Evolutionary conservation across 768 basidiomycete species (phyloP), one percentile per base, ranked within the genome.

Genomic region (Calocybe gangraenosa): DNA sequence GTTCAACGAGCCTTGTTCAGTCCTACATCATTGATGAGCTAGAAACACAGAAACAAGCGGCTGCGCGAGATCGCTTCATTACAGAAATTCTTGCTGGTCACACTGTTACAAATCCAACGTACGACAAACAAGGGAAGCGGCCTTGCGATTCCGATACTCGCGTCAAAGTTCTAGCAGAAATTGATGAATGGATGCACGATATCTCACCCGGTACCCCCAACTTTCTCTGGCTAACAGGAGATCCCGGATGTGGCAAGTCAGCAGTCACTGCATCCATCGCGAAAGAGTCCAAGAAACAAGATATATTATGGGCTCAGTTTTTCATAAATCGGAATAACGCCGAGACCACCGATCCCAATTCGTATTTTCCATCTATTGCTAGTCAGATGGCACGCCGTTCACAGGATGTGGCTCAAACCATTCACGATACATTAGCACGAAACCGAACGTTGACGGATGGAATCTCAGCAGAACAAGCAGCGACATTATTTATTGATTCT

Each of bases 181-280:
- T 28, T 11, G 11, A 28, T 28, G 6, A 28, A 28, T 28, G 25
- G 25, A 28, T 28, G 6, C 25, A 28, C 11, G 25, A 28, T 28
- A 28, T 28, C 5, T 28, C 25, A 11, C 25, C 25, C 11, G 25
- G 25, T 11, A 28, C 25, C 1, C 42, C 43, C 30, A 44, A 44
- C 22, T 48, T 55, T 21, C 43, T 55, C 6, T 55, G 54, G 54
- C 47, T 55, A 7, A 49, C 54, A 15, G 53, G 53, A 18, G 47
- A 51, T 35, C 53, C 53, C 4, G 53, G 53, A 13, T 48, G 46
- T n/a, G 54, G 51, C 7, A 56, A 56, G 46, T 56, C 54, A 1
- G 48, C 54, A 4, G 34, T 56, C 17, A 53, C 54, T 11, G 54
- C 54, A n/a, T 48, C 54, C 15, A 42, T 53, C 23, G 51, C 51